Base-by-base conservation (phyloP, 2,329 filamentous ascomycete species). In the Gnomoniopsis smithogilvyi region DNA sequence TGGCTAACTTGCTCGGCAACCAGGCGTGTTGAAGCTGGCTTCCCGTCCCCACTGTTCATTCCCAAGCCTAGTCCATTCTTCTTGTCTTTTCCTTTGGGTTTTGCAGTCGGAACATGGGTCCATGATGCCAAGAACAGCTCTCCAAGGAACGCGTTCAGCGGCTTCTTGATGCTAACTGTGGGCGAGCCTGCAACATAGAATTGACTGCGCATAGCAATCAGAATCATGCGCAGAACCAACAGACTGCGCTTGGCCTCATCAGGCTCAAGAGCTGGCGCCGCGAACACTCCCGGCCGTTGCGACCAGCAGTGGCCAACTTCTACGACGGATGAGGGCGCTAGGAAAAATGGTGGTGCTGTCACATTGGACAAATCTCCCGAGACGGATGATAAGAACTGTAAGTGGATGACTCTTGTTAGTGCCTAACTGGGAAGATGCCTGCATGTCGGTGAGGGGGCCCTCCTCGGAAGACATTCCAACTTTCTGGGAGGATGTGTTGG, bases 341-440 rank as follows among this genome's bases (percentile, higher is more conserved):
- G 72, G 64, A 82, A 78, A 53, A 75, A 79, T 2, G 78, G 78
- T 0, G 80, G 80, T 1, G 78, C 79, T 0, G 80, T 81, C 48
- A 82, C 73, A 57, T 80, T 81, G 59, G 79, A 76, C 19, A 82
- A 75, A 55, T 82, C 80, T 58, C 79, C 79, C 62, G 79, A 78
- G 49, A 80, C 68, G 17, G 71, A 68, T 26, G 66, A 62, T 17
- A 73, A 67, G 61, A 73, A 73, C 69, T 73, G 54, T 19, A 11
- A 12, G 36, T 33, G 15, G 47, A 3, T 24, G 21, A 38, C 11
- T 21, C 22, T 8, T 19, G 36, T 30, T 30, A 48, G 33, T 45
- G 3, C 10, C 2, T 30, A 15, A 17, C 36, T 41, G 26, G 17
- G 24, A 11, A 26, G 21, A 36, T n/a, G n/a, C 34, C 10, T 45